These are phyloP conservation scores for Poa annua DNA, from an alignment of 176 grass and related monocot genomes.

Conservation along the genomic window DNA sequence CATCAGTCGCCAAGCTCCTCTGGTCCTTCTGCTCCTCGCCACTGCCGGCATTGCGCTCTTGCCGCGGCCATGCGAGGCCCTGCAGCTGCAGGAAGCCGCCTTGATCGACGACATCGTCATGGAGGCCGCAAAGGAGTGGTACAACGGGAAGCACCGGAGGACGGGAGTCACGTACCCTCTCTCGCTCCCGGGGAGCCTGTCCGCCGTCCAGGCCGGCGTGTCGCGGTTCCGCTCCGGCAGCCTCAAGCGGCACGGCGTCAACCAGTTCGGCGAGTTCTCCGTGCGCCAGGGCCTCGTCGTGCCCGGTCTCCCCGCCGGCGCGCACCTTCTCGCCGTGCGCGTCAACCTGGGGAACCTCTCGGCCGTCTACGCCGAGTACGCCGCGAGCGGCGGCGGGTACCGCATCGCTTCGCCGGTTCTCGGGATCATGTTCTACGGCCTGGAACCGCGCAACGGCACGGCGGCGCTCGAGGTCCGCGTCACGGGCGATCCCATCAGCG, in stretches of 20 bases:
- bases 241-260: conserved; percentile 57
- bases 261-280: conserved; percentile 58
- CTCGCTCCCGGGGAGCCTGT: conserved; percentile 56
- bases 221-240: conserved; percentile 74
- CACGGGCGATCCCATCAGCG: conserved; percentile 58
- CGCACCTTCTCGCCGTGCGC: conserved; percentile 65
- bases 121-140: conserved; percentile 64
- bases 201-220: conserved; percentile 48
- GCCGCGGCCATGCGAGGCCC: not conserved
- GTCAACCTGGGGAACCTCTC: conserved; percentile 85
- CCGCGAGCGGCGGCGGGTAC: conserved; percentile 46
- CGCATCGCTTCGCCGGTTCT: conserved; percentile 77
- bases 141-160: conserved; percentile 53
- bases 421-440: conserved; percentile 75
- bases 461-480: conserved; percentile 50
- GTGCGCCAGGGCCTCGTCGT: conserved; percentile 64
- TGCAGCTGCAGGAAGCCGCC: conserved; percentile 56
- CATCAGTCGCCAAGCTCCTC: not conserved
- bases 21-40: conserved; percentile 13
- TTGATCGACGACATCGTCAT: conserved; percentile 72
- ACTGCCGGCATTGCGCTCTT: conserved; percentile 18
- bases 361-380: conserved; percentile 56
- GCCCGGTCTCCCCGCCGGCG: conserved; percentile 37
- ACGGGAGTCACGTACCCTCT: conserved; percentile 78
- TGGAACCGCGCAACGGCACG: conserved; percentile 40